Base-by-base conservation (phyloP, 257 asterid genomes). In the Knoxia roxburghii region DNA sequence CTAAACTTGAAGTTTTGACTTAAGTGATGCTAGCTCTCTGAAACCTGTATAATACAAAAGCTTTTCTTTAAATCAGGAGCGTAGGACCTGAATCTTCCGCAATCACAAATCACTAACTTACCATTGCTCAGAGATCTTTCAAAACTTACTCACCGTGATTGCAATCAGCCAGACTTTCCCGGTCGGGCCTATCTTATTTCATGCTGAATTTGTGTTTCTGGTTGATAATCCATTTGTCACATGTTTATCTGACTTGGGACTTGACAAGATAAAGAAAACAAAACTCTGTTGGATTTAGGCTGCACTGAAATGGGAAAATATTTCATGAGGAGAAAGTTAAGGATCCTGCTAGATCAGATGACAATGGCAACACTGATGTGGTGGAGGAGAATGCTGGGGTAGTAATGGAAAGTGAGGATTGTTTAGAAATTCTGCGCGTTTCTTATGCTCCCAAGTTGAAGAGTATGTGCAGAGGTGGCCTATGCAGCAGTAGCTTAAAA, bases 281-380 rank as follows among this genome's bases (percentile, higher is more conserved):
- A 74, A 77, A 70, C 73, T 67, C 2, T 82, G 84, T 63, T 82
- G 84, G 87, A 79, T 82, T 26, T 84, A 76, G 72, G 79, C 9
- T 82, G 84, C 75, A 70, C 65, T 29, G 68, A 69, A 41, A 68
- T 79, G 79, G 51, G 69, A 74, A 76, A 66, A 72, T 75, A 8
- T 20, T 75, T 9, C 73, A 20, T 32, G n/a, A 48, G 30, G 72
- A 66, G 59, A 33, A 68, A 67, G 68, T 21, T 18, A 32, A 64
- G 51, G 68, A 40, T 21, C 20, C 24, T 39, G 40, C 58, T 26
- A 8, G 24, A 27, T 23, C 32, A 26, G 61, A 41, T 33, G 65
- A 41, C 7, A 33, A 29, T 20, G 29, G 29, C 29, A 35, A 35
- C 17, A 59, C 48, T 35, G 65, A 37, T 21, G 29, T 35, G 51